Evolutionary conservation across 805 yeast species (phyloP).

Genomic region (Ogataea saltuana): DNA sequence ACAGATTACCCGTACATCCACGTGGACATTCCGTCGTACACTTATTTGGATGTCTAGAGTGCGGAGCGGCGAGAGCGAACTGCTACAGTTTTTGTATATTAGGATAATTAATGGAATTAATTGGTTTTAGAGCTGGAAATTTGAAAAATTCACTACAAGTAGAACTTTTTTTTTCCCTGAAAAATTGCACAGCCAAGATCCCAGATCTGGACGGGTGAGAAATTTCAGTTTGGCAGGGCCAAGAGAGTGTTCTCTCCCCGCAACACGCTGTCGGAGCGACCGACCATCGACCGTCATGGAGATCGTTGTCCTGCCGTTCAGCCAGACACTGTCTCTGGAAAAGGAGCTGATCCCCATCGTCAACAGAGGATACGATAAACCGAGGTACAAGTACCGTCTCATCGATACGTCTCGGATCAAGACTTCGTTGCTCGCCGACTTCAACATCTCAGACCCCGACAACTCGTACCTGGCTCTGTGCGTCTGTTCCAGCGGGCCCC

Average conservation of each 20-base stretch:
- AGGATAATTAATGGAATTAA: conserved; percentile 1
- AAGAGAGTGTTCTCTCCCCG: no score
- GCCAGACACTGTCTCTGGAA: conserved; percentile 20
- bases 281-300: conserved; percentile 1
- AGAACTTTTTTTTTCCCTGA: background rate
- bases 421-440: conserved; percentile 27
- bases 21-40: conserved; percentile 67
- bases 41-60: conserved; percentile 18
- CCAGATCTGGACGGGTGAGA: background rate
- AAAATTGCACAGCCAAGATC: background rate
- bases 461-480: conserved; percentile 27
- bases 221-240: no score
- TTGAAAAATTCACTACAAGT: background rate
- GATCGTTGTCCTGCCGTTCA: conserved; percentile 6
- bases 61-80: background rate
- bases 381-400: conserved; percentile 44
- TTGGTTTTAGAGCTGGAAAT: background rate
- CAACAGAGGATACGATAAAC: conserved; percentile 53
- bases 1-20: conserved; percentile 79
- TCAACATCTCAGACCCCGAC: conserved; percentile 28
- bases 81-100: conserved; percentile 1
- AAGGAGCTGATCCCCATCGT: conserved; percentile 35
- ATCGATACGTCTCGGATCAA: conserved; percentile 46
- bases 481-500: conserved; percentile 26
- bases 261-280: no score